A percentile compares a stretch with the other conserved stretches of the same genome.
These are phyloP conservation scores for Umbelopsis sp. DNA, from an alignment of 192 early-diverging fungal species.

Conservation along the genomic window DNA sequence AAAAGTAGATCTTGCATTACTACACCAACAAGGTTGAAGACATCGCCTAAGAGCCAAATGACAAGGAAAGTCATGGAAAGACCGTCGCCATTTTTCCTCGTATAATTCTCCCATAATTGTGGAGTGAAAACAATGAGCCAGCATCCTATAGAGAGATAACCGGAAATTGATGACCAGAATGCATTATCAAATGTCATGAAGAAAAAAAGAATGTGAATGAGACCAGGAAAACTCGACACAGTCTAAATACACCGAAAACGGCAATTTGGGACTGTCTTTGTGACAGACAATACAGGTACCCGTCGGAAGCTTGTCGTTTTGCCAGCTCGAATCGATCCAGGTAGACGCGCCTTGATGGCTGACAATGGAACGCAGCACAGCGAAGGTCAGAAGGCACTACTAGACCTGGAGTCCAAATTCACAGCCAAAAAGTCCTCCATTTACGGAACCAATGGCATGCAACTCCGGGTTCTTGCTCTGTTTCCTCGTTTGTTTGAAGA, in stretches of 20 bases:
- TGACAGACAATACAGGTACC: neutral
- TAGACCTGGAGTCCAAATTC: conserved; percentile 31
- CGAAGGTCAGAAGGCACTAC: conserved; percentile 33
- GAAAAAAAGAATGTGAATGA: neutral
- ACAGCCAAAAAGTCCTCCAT: conserved; percentile 22
- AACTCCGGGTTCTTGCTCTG: conserved; percentile 42
- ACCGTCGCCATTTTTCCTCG: conserved; percentile 74
- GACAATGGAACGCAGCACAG: conserved; percentile 20
- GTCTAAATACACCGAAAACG: neutral
- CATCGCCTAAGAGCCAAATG: conserved; percentile 79
- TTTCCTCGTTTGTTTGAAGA: conserved; percentile 49
- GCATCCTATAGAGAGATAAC: conserved; percentile 69
- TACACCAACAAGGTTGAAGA: conserved; percentile 75
- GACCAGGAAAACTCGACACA: neutral
- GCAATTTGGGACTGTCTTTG: neutral
- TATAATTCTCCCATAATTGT: conserved; percentile 80
- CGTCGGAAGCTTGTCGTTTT: neutral
- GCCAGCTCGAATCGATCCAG: neutral
- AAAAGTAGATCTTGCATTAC: conserved; percentile 67
- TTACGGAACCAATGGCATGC: conserved; percentile 27
- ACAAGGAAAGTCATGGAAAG: conserved; percentile 71
- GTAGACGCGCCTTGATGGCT: neutral
- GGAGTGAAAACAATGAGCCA: conserved; percentile 87
- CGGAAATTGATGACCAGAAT: conserved; percentile 52
- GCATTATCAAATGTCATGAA: conserved; percentile 10